Evolutionary conservation across 345 rosid species (phyloP).

Genomic region (Trapa bicornis): DNA sequence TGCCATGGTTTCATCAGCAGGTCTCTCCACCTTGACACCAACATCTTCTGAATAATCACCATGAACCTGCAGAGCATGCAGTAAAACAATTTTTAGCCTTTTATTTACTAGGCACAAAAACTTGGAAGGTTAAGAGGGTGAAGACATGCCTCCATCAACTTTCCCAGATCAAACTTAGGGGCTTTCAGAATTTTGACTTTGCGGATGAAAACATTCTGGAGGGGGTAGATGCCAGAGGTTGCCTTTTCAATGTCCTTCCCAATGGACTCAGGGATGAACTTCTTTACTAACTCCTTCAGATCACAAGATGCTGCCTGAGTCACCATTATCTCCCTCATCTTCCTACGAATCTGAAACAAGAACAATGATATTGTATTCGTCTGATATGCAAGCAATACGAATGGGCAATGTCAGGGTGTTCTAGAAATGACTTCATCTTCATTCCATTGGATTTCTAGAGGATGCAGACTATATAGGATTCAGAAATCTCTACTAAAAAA

Average conservation of each 20-base stretch:
- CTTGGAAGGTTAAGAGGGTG: background rate
- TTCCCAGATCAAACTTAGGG: conserved; percentile 97
- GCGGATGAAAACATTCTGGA: conserved; percentile 79
- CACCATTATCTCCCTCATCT: conserved; percentile 88
- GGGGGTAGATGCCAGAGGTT: conserved; percentile 64
- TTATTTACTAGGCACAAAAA: background rate
- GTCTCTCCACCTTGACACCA: conserved; percentile 71
- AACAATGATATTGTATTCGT: background rate
- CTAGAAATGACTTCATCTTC: background rate
- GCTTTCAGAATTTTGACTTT: conserved; percentile 91
- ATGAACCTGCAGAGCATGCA: conserved; percentile 41
- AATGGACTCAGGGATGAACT: conserved; percentile 75
- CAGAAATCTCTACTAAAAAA: background rate
- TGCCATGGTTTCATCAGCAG: conserved; percentile 53
- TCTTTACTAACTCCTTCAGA: conserved; percentile 71
- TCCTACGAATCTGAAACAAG: conserved; percentile 51
- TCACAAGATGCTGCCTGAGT: conserved; percentile 79
- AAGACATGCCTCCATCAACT: conserved; percentile 66
- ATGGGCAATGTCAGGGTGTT: background rate
- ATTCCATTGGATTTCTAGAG: too few species aligned
- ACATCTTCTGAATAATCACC: conserved; percentile 79
- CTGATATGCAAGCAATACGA: too few species aligned
- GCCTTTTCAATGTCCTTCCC: conserved; percentile 89
- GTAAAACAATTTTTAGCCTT: background rate
- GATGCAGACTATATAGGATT: background rate